phyloP scores from a whole-genome alignment of 2,329 filamentous ascomycete species.

The Clarireedia homoeocarpa region DNA sequence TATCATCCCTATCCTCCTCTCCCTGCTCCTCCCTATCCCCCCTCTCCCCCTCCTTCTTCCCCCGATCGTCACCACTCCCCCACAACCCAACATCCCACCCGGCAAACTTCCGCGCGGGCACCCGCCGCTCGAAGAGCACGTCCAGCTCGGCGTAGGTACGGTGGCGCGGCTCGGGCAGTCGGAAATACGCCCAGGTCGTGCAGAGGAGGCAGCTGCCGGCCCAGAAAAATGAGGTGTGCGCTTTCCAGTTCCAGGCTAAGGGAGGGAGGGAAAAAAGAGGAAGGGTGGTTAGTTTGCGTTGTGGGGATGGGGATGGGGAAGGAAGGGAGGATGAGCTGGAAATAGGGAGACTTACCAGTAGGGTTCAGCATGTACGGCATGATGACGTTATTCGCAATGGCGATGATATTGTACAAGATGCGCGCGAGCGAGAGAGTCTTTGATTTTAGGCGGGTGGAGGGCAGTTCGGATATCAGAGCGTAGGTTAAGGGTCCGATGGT shows the following conservation, averaged over 20 bases:
- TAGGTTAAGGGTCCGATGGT: slow-evolving; percentile 84
- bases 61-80: background rate
- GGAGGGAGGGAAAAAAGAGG: no score
- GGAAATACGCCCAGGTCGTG: slow-evolving; percentile 73
- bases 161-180: slow-evolving; percentile 72
- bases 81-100: slow-evolving; percentile 11
- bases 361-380: slow-evolving; percentile 92
- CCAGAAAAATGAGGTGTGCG: slow-evolving; percentile 85
- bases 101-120: slow-evolving; percentile 8
- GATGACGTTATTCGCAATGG: slow-evolving; percentile 69
- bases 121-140: slow-evolving; percentile 60
- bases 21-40: background rate
- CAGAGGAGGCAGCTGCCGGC: slow-evolving; percentile 70
- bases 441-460: slow-evolving; percentile 73
- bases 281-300: no score
- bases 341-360: slow-evolving; percentile 22
- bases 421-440: slow-evolving; percentile 84
- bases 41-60: background rate
- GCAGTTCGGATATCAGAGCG: slow-evolving; percentile 75
- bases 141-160: slow-evolving; percentile 42
- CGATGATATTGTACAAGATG: slow-evolving; percentile 62
- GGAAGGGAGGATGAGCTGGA: no score
- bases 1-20: no score
- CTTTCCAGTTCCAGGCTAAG: slow-evolving; percentile 73
- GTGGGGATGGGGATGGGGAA: no score